Base-by-base conservation (phyloP, 768 basidiomycete species). In the Auricularia auricula-judae region DNA sequence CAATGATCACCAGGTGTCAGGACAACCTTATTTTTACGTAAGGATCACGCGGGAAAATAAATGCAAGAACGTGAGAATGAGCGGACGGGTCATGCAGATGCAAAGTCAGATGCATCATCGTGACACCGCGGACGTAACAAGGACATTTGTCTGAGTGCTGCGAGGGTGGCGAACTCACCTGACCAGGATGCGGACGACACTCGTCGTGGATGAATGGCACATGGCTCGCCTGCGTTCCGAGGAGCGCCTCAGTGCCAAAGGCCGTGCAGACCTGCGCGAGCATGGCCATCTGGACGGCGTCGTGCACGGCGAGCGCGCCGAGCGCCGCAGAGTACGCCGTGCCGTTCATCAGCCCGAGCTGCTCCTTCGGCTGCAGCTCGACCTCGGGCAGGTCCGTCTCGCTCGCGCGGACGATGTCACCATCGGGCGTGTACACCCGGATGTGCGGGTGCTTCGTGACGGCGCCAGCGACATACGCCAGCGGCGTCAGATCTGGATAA, bases 381-480 rank as follows among this genome's bases (percentile, higher is more conserved):
- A 56, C 56, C 47, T 54, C 29, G 1, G 56, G 56, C 21, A 59
- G 56, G 34, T 59, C 56, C 3, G 56, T 59, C 34, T 59, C 56
- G 56, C 56, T 59, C 29, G 56, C 23, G 29, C 56, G 56, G 23
- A 59, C 23, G 34, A 59, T 59, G 23, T 59, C 34, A 33, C 56
- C 56, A 33, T 7, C 29, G 11, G 56, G 56, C 16, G 56, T 59
- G 56, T 59, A 23, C 36, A 88, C 89, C 21, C 85, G 84, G 64
- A 93, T 86, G 21, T 86, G 84, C 0, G 89, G 88, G 71, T 91
- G 91, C 7, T 89, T 92, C 61, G 86, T 86, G 35, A 95, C 75
- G 56, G 85, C 81, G 11, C 88, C 91, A 2, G 93, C 92, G 65
- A 93, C 85, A 72, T 93, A 93, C 0, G 88, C 89, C 8, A 93